These are phyloP conservation scores for Cadophora sp. DNA, from an alignment of 2,329 filamentous ascomycete species.

Conservation along the genomic window DNA sequence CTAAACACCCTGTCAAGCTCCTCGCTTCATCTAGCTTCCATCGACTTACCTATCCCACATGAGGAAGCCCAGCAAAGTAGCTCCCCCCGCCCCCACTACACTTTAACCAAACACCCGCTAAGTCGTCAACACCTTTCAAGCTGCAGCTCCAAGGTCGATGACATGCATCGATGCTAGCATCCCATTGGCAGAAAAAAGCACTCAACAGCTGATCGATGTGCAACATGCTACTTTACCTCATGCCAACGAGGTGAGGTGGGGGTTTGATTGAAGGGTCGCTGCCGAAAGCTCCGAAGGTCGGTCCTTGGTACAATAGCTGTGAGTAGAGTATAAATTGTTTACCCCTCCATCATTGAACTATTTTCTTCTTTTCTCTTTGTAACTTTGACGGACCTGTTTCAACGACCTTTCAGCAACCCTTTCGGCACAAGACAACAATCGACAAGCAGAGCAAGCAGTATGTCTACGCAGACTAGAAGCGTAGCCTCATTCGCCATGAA, in stretches of 20 bases:
- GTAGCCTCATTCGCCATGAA: slow-evolving; percentile 32
- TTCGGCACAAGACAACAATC: background rate
- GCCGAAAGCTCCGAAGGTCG: slow-evolving; percentile 8
- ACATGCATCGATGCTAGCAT: slow-evolving; percentile 7
- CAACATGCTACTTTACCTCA: background rate
- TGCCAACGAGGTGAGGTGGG: background rate
- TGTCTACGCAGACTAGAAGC: slow-evolving; percentile 26
- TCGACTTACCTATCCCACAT: no score
- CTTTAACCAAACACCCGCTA: background rate
- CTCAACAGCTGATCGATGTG: slow-evolving; percentile 12
- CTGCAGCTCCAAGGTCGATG: slow-evolving; percentile 10
- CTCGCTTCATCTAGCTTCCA: no score
- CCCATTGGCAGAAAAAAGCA: slow-evolving; percentile 15
- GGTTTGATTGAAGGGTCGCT: background rate
- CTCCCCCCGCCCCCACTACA: background rate
- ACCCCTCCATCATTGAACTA: background rate
- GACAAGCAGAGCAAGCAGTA: slow-evolving; percentile 27
- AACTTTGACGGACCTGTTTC: background rate
- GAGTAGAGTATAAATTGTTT: background rate
- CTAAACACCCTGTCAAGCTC: no score
- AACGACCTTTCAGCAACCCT: background rate
- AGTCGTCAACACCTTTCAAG: background rate
- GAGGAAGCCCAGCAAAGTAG: slow-evolving; percentile 2
- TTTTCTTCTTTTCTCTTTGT: background rate
- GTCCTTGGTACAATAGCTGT: background rate